These are phyloP conservation scores for Dissoconium aciculare DNA, from an alignment of 2,329 filamentous ascomycete species.

Conservation along the genomic window DNA sequence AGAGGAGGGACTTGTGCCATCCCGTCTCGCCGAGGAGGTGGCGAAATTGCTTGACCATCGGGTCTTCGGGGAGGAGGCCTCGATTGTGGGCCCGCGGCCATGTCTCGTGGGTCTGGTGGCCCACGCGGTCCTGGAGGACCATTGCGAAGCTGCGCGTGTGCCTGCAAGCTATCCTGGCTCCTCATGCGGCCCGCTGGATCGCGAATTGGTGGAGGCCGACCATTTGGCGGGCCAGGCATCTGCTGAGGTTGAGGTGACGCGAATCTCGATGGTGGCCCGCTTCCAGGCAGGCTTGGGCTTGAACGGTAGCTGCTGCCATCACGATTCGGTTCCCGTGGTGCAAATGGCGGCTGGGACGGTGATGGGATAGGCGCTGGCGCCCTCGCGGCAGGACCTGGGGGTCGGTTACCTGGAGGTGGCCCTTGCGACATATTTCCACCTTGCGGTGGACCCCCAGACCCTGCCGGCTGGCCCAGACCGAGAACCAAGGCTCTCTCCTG, in stretches of 20 bases:
- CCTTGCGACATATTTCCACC: slow-evolving; percentile 4
- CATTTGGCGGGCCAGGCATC: slow-evolving; percentile 3
- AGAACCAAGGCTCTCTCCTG: slow-evolving; percentile 60
- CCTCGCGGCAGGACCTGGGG: slow-evolving; percentile 3
- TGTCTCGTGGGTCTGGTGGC: no score
- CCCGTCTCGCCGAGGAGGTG: slow-evolving; percentile 1
- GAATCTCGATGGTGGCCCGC: slow-evolving; percentile 11
- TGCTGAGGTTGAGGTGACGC: slow-evolving; percentile 3
- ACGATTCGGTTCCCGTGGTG: slow-evolving; percentile 17
- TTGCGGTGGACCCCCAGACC: not conserved
- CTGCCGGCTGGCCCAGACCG: slow-evolving; percentile 32
- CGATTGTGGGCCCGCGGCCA: no score
- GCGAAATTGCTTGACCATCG: not conserved
- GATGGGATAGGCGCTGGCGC: slow-evolving; percentile 9
- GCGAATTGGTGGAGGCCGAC: slow-evolving; percentile 9
- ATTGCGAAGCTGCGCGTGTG: not conserved
- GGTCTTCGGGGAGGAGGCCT: no score
- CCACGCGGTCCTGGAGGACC: no score
- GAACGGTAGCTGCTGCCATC: slow-evolving; percentile 18
- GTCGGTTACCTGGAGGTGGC: slow-evolving; percentile 5
- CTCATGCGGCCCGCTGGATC: not conserved
- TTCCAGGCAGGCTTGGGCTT: slow-evolving; percentile 18
- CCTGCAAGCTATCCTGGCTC: not conserved
- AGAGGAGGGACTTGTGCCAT: slow-evolving; percentile 4
- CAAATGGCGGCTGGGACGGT: slow-evolving; percentile 22